Base-by-base conservation (phyloP, 2,329 filamentous ascomycete species). In the Ceratocystis colombiana region DNA sequence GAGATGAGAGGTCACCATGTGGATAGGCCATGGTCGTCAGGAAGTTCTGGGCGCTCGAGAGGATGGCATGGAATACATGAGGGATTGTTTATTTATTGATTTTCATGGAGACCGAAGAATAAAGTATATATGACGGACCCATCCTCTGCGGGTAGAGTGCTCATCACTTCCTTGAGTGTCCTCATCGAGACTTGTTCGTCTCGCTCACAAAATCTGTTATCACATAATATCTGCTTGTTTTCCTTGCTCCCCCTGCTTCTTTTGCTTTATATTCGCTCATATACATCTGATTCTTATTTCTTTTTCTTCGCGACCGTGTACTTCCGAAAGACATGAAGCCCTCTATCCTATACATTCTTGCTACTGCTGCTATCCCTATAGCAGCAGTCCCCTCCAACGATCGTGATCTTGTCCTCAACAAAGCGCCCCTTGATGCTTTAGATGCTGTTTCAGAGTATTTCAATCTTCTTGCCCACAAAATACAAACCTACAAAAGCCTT, bases 401-500 rank as follows among this genome's bases (percentile, higher is more conserved):
- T 70, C 82, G 81, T 8, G 72, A 75, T 10, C 71, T 80, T 69
- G 73, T 75, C 25, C 66, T 69, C 55, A 66, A 74, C 61, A 77
- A 77, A 69, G 72, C 75, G 65, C 72, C 77, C 41, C 66, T 73
- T 25, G 75, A 75, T 55, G 76, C 76, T 22, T 70, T 81, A 66
- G 75, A 78, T 15, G 74, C 78, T n/a, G 72, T 86, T 64, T 81
- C 83, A 33, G 77, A 79, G 50, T 87, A 86, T 76, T 87, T 87
- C 76, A 82, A 82, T 72, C 74, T 82, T 70, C 73, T 87, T 68
- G 83, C 82, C 33, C 69, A 74, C 65, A 86, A 84, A 73, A 78
- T 84, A 57, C 77, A 82, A 71, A 74, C 76, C 33, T 77, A 77
- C 65, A 80, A 77, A 71, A 68, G 72, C 12, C 76, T 78, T 68